phyloP scores from a whole-genome alignment of 306 rosid genomes.

The Vicia sativa region DNA sequence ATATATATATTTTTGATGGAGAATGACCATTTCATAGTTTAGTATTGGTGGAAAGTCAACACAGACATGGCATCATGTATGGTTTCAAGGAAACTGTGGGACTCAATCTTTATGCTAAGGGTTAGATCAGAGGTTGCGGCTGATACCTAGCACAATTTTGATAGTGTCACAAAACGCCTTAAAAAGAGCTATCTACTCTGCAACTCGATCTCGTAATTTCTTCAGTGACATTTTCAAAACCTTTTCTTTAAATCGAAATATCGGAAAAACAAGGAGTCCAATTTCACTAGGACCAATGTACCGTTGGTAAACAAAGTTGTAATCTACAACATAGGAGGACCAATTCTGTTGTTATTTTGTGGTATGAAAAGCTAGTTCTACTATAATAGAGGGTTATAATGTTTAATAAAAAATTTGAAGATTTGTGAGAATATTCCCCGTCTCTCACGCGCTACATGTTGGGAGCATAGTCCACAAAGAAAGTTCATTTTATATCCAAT shows the following conservation, averaged over 20 bases:
- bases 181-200: too few relatives aligned
- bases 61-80: conserved; percentile 30
- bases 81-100: conserved; percentile 35
- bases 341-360: neutral
- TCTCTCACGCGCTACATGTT: conserved; percentile 4
- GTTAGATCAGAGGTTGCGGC: neutral
- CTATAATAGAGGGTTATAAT: neutral
- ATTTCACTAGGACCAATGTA: neutral
- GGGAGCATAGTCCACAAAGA: conserved; percentile 29
- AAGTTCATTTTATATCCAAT: conserved; percentile 18
- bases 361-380: neutral
- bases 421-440: neutral
- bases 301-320: neutral
- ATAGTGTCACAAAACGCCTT: too few relatives aligned
- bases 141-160: too few relatives aligned
- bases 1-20: conserved; percentile 39
- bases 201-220: too few relatives aligned
- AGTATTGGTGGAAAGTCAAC: conserved; percentile 38
- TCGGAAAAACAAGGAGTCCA: too few relatives aligned
- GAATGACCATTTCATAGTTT: conserved; percentile 38
- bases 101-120: conserved; percentile 28
- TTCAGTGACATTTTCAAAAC: too few relatives aligned
- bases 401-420: neutral
- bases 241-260: too few relatives aligned
- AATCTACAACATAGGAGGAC: neutral